Conservation (phyloP, 2,329 filamentous ascomycete genomes). For the Coniochaeta ligniaria region DNA sequence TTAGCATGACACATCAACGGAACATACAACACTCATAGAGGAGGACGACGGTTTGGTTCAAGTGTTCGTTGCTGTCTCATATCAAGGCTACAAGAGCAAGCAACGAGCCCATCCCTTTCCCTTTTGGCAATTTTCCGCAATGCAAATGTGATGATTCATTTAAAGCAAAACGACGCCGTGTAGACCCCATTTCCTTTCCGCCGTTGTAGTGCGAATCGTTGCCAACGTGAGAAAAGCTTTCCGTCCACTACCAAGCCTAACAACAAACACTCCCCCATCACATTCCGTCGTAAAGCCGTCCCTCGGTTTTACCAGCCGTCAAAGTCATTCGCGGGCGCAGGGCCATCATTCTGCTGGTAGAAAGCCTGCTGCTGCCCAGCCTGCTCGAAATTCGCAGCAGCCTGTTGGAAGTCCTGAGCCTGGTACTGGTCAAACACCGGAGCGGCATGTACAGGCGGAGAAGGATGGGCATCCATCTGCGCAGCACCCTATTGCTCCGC, state of each 20-base stretch:
- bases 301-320: constrained; percentile 7
- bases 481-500: constrained; percentile 31
- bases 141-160: constrained; percentile 18
- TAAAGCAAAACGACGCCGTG: constrained; percentile 17
- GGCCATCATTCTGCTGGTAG: background rate
- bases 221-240: constrained; percentile 7
- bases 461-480: constrained; percentile 1
- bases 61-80: constrained; percentile 1
- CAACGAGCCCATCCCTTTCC: constrained; percentile 16
- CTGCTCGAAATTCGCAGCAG: background rate
- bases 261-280: constrained; percentile 9
- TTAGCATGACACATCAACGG: no score
- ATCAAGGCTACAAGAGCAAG: constrained; percentile 7
- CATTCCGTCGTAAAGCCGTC: background rate
- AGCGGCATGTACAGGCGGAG: constrained; percentile 1
- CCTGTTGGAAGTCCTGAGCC: background rate
- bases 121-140: constrained; percentile 16
- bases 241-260: background rate
- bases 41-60: background rate
- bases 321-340: background rate
- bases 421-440: background rate
- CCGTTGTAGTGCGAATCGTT: constrained; percentile 10
- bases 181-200: constrained; percentile 15
- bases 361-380: background rate
- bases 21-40: background rate